Conservation (phyloP, 345 rosid genomes). For the Linum usitatissimum region DNA sequence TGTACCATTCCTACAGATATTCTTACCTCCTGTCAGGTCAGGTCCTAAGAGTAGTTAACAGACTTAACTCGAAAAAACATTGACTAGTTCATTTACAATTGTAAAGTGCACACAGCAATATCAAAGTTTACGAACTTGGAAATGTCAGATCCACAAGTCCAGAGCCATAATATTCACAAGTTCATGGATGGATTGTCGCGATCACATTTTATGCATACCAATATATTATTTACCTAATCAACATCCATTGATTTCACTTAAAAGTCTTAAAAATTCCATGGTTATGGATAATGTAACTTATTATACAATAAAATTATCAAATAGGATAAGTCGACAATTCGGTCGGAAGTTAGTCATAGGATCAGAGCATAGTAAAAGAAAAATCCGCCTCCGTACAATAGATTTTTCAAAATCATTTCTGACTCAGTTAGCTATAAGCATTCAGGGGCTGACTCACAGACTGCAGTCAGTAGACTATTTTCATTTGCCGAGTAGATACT, state of each 20-base stretch:
- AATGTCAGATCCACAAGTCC: not conserved
- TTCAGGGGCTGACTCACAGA: too few relatives aligned
- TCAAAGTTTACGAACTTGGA: not conserved
- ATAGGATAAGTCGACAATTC: not conserved
- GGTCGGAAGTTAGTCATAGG: not conserved
- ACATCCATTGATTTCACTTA: not conserved
- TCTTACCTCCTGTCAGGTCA: not conserved
- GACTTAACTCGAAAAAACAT: not conserved
- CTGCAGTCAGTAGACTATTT: too few relatives aligned
- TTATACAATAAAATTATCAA: not conserved
- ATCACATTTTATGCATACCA: not conserved
- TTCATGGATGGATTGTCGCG: not conserved
- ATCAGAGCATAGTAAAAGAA: not conserved
- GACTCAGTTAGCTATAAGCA: too few relatives aligned
- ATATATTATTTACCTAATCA: not conserved
- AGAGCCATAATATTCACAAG: not conserved
- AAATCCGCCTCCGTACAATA: not conserved
- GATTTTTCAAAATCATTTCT: too few relatives aligned
- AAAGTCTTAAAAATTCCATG: not conserved
- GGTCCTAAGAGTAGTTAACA: not conserved
- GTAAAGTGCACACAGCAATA: not conserved
- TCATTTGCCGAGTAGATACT: too few relatives aligned
- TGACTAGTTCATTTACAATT: too few relatives aligned
- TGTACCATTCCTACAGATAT: slow-evolving; percentile 52
- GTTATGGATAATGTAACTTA: not conserved